Evolutionary conservation across 495 filamentous ascomycete genomes (phyloP), one percentile per base, ranked within the genome.

Genomic region (Penicillium odoratum): DNA sequence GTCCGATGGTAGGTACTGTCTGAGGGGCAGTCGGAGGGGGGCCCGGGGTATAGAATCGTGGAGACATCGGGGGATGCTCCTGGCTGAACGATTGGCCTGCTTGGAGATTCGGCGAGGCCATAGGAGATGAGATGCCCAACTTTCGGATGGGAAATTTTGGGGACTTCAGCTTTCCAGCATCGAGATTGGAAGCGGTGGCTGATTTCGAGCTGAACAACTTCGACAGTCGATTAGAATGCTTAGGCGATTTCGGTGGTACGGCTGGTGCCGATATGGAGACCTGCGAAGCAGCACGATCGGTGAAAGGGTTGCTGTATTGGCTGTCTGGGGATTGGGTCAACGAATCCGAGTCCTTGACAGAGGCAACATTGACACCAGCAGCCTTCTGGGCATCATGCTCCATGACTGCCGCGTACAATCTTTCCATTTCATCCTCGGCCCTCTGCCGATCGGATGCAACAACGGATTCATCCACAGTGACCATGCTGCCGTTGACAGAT

Each of bases 331-430:
- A 77, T 11, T 63, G 62, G 5, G 63, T 56, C 25, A 73, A 66
- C 5, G 60, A 66, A 26, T 69, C 59, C 28, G 30, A 51, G 18
- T 70, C 57, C 16, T 59, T 53, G 16, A 42, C 25, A 5, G 68
- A 48, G 25, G 68, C 43, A 26, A 63, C 48, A 47, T 69, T 59
- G 18, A 59, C 9, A 3, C 56, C 66, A 1, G 74, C 73, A 51
- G 83, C 75, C 72, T 89, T 88, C 48, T 84, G 83, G 38, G 84
- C 86, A 71, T 95, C 91, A 51, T 93, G 88, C 73, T 90, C 90
- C 89, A 96, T 88, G 58, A 96, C 92, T 45, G 92, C 88, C 49
- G 85, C 90, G 68, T 97, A 97, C 63, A 97, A 84, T 69, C 90
- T 86, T 68, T 94, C 91, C 75, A 97, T 85, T 67, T 96, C 87